These are phyloP conservation scores for Torulaspora maleeae DNA, from an alignment of 805 yeast species.

Conservation along the genomic window DNA sequence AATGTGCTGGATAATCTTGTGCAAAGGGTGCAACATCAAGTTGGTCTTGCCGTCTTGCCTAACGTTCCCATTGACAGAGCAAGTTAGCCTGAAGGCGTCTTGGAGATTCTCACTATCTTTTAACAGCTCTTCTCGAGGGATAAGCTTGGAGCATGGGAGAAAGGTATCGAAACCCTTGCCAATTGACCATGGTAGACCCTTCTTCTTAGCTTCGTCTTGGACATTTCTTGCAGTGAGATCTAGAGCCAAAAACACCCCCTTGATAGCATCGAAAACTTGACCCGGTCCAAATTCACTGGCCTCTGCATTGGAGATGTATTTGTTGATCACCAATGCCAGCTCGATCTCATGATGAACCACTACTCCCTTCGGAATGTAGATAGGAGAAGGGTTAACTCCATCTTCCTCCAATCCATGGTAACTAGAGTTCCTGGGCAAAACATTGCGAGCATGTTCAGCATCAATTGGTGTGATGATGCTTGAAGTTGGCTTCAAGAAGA, in stretches of 20 bases:
- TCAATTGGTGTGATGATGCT: constrained; percentile 58
- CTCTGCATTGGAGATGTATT: constrained; percentile 52
- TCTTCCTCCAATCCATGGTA: constrained; percentile 26
- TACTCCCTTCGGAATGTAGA: constrained; percentile 76
- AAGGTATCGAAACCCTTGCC: constrained; percentile 97
- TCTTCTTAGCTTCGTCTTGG: constrained; percentile 88
- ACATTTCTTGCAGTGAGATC: constrained; percentile 96
- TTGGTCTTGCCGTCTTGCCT: constrained; percentile 72
- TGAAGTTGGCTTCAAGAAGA: constrained; percentile 85
- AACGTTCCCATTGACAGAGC: constrained; percentile 57
- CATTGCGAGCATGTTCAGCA: background rate
- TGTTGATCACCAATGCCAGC: constrained; percentile 70
- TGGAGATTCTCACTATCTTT: constrained; percentile 47
- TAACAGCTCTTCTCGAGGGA: constrained; percentile 59
- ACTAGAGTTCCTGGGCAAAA: constrained; percentile 15
- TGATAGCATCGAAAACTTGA: constrained; percentile 74
- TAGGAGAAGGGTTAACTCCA: constrained; percentile 56
- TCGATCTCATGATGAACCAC: constrained; percentile 91
- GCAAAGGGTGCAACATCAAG: constrained; percentile 85
- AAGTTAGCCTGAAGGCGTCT: constrained; percentile 26
- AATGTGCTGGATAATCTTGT: constrained; percentile 71
- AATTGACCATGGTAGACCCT: constrained; percentile 94
- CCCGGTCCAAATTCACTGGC: constrained; percentile 50
- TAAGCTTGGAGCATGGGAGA: constrained; percentile 73
- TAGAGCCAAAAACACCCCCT: constrained; percentile 83